phyloP scores from a whole-genome alignment of 176 grass and related monocot genomes.

The Aegilops speltoides region DNA sequence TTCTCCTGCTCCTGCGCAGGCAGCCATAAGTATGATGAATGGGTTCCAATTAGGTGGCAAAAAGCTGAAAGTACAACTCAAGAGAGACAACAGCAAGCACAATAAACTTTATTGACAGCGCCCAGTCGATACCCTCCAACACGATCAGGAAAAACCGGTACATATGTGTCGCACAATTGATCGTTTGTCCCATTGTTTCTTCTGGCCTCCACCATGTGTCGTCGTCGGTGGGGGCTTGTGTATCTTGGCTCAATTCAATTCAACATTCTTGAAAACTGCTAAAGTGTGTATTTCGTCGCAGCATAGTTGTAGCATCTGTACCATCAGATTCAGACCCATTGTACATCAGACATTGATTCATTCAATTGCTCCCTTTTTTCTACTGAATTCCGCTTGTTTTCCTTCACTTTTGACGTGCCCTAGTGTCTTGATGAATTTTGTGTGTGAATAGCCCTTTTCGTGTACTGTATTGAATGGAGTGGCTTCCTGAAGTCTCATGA shows the following conservation, averaged over 20 bases:
- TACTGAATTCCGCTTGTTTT: background rate
- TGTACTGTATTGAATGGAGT: background rate
- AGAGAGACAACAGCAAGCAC: slow-evolving; percentile 92
- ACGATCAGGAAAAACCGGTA: slow-evolving; percentile 47
- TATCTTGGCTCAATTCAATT: slow-evolving; percentile 59
- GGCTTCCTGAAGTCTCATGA: background rate
- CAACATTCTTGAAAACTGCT: slow-evolving; percentile 51
- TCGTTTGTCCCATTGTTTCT: slow-evolving; percentile 54
- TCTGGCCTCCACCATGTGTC: slow-evolving; percentile 27
- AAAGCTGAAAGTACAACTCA: slow-evolving; percentile 99
- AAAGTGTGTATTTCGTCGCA: slow-evolving; percentile 50
- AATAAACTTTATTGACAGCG: slow-evolving; percentile 68
- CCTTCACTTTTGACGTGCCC: background rate
- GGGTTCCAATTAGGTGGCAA: slow-evolving; percentile 88
- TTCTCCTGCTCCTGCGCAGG: slow-evolving; percentile 63
- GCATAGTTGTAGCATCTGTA: slow-evolving; percentile 61
- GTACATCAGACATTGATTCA: slow-evolving; percentile 83
- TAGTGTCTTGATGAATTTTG: background rate
- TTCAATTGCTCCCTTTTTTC: slow-evolving; percentile 56
- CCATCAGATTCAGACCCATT: slow-evolving; percentile 42
- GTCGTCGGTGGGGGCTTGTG: slow-evolving; percentile 29
- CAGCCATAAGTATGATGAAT: slow-evolving; percentile 84
- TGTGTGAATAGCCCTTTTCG: background rate
- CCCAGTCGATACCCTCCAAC: background rate
- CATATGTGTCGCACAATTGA: slow-evolving; percentile 58